phyloP scores from a whole-genome alignment of 805 yeast species.

The Barnettozyma botsteinii region DNA sequence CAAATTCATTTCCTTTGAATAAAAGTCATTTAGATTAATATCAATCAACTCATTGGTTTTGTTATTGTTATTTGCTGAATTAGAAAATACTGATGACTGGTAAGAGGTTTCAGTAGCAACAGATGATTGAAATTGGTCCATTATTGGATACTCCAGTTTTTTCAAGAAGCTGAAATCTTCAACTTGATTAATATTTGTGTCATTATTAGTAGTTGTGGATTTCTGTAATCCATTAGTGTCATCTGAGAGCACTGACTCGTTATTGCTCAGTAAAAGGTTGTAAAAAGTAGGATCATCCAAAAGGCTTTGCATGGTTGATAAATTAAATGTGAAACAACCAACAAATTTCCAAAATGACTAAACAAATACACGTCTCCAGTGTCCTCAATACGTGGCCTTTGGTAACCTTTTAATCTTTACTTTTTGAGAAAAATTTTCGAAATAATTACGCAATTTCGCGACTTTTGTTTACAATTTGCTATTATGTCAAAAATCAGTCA shows the following conservation, averaged over 20 bases:
- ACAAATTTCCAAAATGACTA: neutral
- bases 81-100: slow-evolving; percentile 18
- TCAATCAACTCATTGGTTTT: neutral
- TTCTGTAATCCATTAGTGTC: neutral
- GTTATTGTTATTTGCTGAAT: slow-evolving; percentile 8
- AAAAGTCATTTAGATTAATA: slow-evolving; percentile 14
- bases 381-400: no score
- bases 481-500: neutral
- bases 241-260: slow-evolving; percentile 7
- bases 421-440: neutral
- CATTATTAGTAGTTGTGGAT: no score
- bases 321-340: neutral
- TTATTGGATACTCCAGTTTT: slow-evolving; percentile 10
- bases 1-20: slow-evolving; percentile 16
- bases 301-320: slow-evolving; percentile 16
- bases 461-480: neutral
- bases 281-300: slow-evolving; percentile 23
- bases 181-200: no score
- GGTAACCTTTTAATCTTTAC: no score
- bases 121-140: slow-evolving; percentile 5
- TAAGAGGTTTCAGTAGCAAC: slow-evolving; percentile 11
- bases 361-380: neutral
- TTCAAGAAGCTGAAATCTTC: slow-evolving; percentile 11
- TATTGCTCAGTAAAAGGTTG: slow-evolving; percentile 17
- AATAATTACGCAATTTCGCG: neutral